These are phyloP conservation scores for Monilinia aucupariae DNA, from an alignment of 2,329 filamentous ascomycete species.

Conservation along the genomic window DNA sequence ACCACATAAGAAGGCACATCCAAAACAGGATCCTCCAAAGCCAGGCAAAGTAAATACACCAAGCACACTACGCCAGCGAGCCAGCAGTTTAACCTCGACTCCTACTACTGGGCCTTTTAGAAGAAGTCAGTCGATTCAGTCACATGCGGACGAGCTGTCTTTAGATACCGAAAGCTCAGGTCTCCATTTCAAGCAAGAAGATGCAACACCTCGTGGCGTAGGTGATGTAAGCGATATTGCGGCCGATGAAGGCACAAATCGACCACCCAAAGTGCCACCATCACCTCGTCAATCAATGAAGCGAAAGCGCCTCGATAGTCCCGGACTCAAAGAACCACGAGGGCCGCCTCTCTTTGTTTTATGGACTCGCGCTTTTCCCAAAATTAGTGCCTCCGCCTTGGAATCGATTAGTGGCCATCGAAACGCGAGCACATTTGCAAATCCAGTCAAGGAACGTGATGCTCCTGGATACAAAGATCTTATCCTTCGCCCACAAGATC, in stretches of 20 bases:
- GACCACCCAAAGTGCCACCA: constrained; percentile 20
- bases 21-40: constrained; percentile 19
- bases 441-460: constrained; percentile 66
- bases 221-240: constrained; percentile 54
- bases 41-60: constrained; percentile 18
- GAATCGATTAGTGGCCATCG: constrained; percentile 74
- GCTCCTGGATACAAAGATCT: constrained; percentile 71
- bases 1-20: constrained; percentile 21
- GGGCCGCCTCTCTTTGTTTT: constrained; percentile 62
- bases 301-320: constrained; percentile 47
- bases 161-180: constrained; percentile 41
- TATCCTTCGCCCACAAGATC: constrained; percentile 68
- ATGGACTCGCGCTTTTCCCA: constrained; percentile 70
- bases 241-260: constrained; percentile 42
- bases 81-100: constrained; percentile 30
- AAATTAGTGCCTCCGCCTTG: constrained; percentile 65
- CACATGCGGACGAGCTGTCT: constrained; percentile 45
- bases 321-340: constrained; percentile 35
- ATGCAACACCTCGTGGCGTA: constrained; percentile 47
- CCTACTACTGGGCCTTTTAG: constrained; percentile 32
- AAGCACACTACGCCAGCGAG: constrained; percentile 22
- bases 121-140: constrained; percentile 44
- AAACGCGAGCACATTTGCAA: constrained; percentile 73
- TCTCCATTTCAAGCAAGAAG: constrained; percentile 52
- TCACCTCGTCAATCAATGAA: constrained; percentile 43